Base-by-base conservation (phyloP, 495 filamentous ascomycete species). In the Cryomyces minteri region DNA sequence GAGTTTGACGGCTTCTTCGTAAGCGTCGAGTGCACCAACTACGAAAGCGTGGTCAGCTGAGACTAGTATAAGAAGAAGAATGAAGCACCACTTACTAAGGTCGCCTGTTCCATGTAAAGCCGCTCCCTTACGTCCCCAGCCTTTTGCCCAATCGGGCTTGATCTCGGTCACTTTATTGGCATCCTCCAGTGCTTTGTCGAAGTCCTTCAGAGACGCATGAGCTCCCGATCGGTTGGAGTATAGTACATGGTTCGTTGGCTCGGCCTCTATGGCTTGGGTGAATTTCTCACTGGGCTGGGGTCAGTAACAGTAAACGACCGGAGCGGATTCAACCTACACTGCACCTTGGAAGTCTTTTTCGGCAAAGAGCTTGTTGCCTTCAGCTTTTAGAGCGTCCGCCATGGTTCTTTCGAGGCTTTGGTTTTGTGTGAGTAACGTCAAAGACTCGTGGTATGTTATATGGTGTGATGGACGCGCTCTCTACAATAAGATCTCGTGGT, bases 141-240 rank as follows among this genome's bases (percentile, higher is more conserved):
- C 92, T 64, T 95, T 94, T 32, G 86, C 81, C 92, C 92, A 98
- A 68, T 96, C 88, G 10, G 90, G 82, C 70, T 96, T 96, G 60
- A 96, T 66, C 68, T 90, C 74, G 43, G 78, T 88, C 0, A 84
- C 84, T 71, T 94, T 94, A 55, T 80, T 78, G 43, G 92, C 90
- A 73, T 98, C 90, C 44, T 80, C 70, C 12, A 95, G 66, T 14
- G 90, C 90, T 50, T 77, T 73, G 51, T 80, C 68, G 67, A 82
- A 98, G 36, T 94, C 77, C 52, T 77, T 78, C 58, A 88, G 82
- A 6, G 92, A 94, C 25, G 86, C 78, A 58, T 90, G 93, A n/a
- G 90, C 86, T 43, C 85, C 90, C 6, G 92, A 96, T 46, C 90
- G 79, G 65, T 98, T 98, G 54, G 88, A 95, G 71, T 90, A 96